These are phyloP conservation scores for Suillus spraguei DNA, from an alignment of 768 basidiomycete genomes.

Conservation along the genomic window DNA sequence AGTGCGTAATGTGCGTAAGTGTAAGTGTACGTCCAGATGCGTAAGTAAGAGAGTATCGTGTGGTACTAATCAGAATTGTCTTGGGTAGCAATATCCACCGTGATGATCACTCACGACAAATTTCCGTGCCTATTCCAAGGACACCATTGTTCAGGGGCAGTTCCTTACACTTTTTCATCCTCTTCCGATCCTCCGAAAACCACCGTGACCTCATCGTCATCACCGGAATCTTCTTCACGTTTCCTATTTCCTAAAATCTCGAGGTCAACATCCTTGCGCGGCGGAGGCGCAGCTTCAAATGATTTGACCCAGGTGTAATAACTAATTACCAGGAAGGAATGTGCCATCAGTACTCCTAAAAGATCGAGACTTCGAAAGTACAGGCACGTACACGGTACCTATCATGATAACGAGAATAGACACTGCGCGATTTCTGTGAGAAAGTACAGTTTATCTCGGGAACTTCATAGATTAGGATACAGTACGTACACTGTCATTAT, in stretches of 20 bases:
- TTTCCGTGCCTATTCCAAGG: neutral
- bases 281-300: constrained; percentile 21
- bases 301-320: constrained; percentile 60
- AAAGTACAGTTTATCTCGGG: constrained; percentile 11
- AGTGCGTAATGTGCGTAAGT: neutral
- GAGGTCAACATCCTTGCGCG: constrained; percentile 39
- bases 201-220: constrained; percentile 16
- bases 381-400: constrained; percentile 62
- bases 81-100: neutral
- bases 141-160: neutral
- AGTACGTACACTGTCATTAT: constrained; percentile 65
- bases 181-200: constrained; percentile 33
- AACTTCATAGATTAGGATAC: constrained; percentile 5
- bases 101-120: neutral
- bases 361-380: neutral
- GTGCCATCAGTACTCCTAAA: constrained; percentile 15
- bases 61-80: neutral
- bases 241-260: constrained; percentile 35
- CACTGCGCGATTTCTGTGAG: constrained; percentile 54
- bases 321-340: constrained; percentile 36
- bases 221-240: constrained; percentile 23
- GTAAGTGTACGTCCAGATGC: no score
- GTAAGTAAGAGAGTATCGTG: neutral
- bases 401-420: constrained; percentile 69
- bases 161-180: constrained; percentile 20